A percentile compares a stretch with the other conserved stretches of the same genome.
Conservation (phyloP, 495 filamentous ascomycete species). For the Poronia punctata region DNA sequence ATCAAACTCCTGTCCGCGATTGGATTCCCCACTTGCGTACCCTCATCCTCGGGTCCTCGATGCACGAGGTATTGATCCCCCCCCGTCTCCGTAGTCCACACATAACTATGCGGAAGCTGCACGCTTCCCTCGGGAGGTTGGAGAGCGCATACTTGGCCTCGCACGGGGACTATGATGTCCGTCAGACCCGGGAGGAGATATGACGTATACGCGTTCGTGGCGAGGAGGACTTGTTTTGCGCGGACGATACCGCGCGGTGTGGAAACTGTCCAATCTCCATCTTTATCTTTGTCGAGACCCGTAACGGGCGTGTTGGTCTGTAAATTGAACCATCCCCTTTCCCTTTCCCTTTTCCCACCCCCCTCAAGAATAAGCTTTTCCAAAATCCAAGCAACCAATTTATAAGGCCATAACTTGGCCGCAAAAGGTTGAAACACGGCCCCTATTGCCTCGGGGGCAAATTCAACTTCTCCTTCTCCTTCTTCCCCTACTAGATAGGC, state of each 20-base stretch:
- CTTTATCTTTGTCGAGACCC: conserved; percentile 22
- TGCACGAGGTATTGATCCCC: conserved; percentile 73
- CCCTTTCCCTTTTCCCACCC: too few relatives aligned
- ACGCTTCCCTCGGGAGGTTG: conserved; percentile 36
- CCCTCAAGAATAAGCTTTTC: conserved; percentile 51
- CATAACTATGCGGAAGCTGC: conserved; percentile 12
- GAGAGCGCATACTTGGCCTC: conserved; percentile 67
- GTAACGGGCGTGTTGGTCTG: conserved; percentile 68
- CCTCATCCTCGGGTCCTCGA: conserved; percentile 35
- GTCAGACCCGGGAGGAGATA: conserved; percentile 61
- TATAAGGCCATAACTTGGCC: conserved; percentile 68
- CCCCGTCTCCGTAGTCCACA: conserved; percentile 38
- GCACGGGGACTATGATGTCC: conserved; percentile 68
- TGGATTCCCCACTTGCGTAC: conserved; percentile 59
- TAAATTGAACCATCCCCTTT: conserved; percentile 48
- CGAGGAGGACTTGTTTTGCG: conserved; percentile 58
- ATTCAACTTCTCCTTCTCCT: conserved; percentile 18
- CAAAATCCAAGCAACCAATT: conserved; percentile 61
- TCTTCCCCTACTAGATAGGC: conserved; percentile 21
- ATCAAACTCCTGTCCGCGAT: conserved; percentile 34
- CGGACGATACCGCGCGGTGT: conserved; percentile 57
- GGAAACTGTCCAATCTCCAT: conserved; percentile 44
- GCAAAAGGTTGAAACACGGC: conserved; percentile 42
- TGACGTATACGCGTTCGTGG: conserved; percentile 73
- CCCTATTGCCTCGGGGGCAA: conserved; percentile 36